Percentiles rank a stretch among this genome's conserved stretches.
phyloP scores from a whole-genome alignment of 495 filamentous ascomycete genomes.

The Ascobolus immersus region DNA sequence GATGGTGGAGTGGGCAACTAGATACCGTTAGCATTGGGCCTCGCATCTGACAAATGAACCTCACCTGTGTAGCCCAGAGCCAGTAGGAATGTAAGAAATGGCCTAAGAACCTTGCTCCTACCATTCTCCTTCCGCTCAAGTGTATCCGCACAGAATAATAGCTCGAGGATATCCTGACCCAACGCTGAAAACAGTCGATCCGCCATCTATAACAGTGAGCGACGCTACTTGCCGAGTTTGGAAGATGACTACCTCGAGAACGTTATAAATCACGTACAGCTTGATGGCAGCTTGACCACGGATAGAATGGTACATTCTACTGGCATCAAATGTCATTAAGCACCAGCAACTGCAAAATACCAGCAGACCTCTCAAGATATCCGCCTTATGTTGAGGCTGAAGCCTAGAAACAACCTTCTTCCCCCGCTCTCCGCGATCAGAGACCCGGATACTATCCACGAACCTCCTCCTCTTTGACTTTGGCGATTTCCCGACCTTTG shows the following conservation, averaged over 20 bases:
- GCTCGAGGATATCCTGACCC: conserved; percentile 89
- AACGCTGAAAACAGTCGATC: conserved; percentile 74
- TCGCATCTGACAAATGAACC: not conserved
- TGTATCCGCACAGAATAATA: conserved; percentile 75
- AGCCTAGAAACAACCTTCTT: conserved; percentile 61
- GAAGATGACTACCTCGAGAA: conserved; percentile 38
- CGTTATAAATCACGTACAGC: conserved; percentile 94
- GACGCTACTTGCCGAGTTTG: not conserved
- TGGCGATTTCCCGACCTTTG: conserved; percentile 3
- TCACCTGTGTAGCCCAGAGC: conserved; percentile 43
- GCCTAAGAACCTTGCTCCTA: conserved; percentile 73
- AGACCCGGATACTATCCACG: conserved; percentile 10
- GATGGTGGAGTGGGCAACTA: conserved; percentile 56
- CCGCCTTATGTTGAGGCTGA: conserved; percentile 73
- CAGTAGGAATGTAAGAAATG: conserved; percentile 72
- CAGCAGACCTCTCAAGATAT: conserved; percentile 69
- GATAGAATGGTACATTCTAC: conserved; percentile 95
- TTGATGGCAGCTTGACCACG: conserved; percentile 91
- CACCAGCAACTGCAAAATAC: conserved; percentile 61
- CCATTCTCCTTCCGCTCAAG: conserved; percentile 68
- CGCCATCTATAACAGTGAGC: conserved; percentile 22
- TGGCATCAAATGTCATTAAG: conserved; percentile 82
- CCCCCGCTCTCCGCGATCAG: conserved; percentile 32
- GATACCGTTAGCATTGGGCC: conserved; percentile 13
- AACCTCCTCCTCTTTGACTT: conserved; percentile 11